These are phyloP conservation scores for Penicillium sp. DNA, from an alignment of 2,329 filamentous ascomycete genomes.

Conservation along the genomic window DNA sequence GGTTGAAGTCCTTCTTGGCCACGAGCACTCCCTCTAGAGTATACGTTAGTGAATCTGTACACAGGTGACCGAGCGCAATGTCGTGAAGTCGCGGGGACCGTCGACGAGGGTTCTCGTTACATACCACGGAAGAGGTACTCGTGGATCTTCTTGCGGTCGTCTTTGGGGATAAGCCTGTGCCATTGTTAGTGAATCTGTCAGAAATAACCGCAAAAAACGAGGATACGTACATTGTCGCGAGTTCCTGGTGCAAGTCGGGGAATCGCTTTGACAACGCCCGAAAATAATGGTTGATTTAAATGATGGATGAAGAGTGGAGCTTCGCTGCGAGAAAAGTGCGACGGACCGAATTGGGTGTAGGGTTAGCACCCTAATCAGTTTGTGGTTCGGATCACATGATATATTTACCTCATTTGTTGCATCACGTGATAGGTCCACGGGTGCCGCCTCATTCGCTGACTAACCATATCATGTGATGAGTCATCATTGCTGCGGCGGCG, in stretches of 20 bases:
- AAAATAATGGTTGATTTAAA: constrained; percentile 39
- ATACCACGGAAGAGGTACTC: constrained; percentile 97
- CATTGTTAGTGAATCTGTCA: constrained; percentile 20
- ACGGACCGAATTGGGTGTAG: constrained; percentile 34
- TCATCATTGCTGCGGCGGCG: background rate
- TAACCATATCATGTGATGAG: background rate
- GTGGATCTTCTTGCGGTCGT: constrained; percentile 99
- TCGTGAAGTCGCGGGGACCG: constrained; percentile 12
- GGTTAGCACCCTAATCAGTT: constrained; percentile 32
- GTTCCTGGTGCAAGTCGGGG: constrained; percentile 54
- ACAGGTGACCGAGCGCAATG: background rate
- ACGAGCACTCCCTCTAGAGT: constrained; percentile 75
- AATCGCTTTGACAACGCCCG: constrained; percentile 53
- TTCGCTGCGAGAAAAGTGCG: constrained; percentile 39
- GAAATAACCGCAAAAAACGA: background rate
- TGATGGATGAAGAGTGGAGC: constrained; percentile 37
- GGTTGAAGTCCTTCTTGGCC: constrained; percentile 99
- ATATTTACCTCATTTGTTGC: background rate
- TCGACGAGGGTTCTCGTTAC: constrained; percentile 29
- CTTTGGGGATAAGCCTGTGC: constrained; percentile 94
- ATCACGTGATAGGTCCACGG: background rate
- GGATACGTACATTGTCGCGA: constrained; percentile 52
- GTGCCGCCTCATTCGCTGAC: too few relatives aligned
- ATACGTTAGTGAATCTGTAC: constrained; percentile 17
- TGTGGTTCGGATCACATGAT: constrained; percentile 10